Evolutionary conservation across 139 green algal genomes (phyloP).

Genomic region (Chlorella sp.): DNA sequence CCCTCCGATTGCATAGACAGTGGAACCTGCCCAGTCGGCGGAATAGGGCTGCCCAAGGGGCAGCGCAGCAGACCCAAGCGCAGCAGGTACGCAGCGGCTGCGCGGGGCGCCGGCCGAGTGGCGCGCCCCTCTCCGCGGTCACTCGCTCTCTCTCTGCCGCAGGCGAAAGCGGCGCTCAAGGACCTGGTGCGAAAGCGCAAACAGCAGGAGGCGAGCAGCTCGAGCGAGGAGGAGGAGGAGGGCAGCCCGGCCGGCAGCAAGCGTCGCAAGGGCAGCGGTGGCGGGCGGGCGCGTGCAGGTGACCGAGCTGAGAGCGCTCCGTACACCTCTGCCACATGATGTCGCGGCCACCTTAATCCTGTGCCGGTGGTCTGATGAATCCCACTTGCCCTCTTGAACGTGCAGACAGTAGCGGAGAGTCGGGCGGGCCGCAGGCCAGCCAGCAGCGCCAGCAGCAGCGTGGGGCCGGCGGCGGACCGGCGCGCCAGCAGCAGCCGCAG

Average conservation of each 20-base stretch:
- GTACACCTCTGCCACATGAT: not conserved
- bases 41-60: no score
- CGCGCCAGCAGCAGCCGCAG: not conserved
- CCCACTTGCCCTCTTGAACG: not conserved
- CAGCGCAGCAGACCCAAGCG: slow-evolving; percentile 1
- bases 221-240: slow-evolving; percentile 14
- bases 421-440: no score
- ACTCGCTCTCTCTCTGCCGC: no score
- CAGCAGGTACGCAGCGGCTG: not conserved
- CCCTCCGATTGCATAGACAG: no score
- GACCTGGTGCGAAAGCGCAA: slow-evolving; percentile 7
- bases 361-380: not conserved
- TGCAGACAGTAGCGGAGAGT: slow-evolving; percentile 25
- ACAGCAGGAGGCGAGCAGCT: slow-evolving; percentile 17
- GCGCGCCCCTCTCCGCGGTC: no score
- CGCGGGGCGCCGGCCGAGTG: no score
- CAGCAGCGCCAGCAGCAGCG: slow-evolving; percentile 2
- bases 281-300: not conserved
- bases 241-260: slow-evolving; percentile 1
- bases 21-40: no score
- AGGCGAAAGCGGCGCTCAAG: slow-evolving; percentile 15
- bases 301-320: no score
- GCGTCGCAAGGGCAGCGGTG: slow-evolving; percentile 3
- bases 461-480: not conserved
- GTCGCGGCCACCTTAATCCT: not conserved